Evolutionary conservation across 2,329 filamentous ascomycete species (phyloP).

Genomic region (Fusarium abutilonis): DNA sequence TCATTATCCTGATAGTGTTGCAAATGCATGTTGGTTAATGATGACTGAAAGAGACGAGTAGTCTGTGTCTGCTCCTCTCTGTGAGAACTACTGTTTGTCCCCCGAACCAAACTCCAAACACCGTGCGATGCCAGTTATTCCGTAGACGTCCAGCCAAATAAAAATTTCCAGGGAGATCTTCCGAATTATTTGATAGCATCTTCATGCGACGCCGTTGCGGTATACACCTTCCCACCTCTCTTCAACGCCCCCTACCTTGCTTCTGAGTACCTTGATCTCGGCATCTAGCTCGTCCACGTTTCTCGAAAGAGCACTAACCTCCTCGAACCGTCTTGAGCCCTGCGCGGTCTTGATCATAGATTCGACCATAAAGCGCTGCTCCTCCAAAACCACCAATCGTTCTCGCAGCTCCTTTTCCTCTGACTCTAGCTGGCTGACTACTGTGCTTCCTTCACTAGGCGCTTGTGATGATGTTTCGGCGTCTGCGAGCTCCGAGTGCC

Average conservation of each 20-base stretch:
- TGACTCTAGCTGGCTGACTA: slow-evolving; percentile 71
- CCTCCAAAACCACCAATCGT: slow-evolving; percentile 83
- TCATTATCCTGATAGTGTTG: slow-evolving; percentile 4
- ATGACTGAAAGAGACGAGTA: slow-evolving; percentile 4
- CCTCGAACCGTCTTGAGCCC: slow-evolving; percentile 82
- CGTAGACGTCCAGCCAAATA: background rate
- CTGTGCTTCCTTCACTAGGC: slow-evolving; percentile 62
- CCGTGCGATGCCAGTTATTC: slow-evolving; percentile 49
- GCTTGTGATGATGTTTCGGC: slow-evolving; percentile 58
- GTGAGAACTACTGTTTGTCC: slow-evolving; percentile 6
- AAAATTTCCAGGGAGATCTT: background rate
- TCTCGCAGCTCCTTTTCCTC: slow-evolving; percentile 87
- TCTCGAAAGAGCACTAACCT: slow-evolving; percentile 79
- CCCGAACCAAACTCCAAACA: slow-evolving; percentile 43
- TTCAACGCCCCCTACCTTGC: slow-evolving; percentile 74
- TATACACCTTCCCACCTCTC: slow-evolving; percentile 65
- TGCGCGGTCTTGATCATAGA: slow-evolving; percentile 85
- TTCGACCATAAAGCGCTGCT: slow-evolving; percentile 88
- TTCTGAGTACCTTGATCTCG: slow-evolving; percentile 76
- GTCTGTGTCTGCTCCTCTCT: slow-evolving; percentile 8
- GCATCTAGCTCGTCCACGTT: slow-evolving; percentile 84
- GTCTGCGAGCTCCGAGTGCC: slow-evolving; percentile 59
- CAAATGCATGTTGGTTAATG: background rate
- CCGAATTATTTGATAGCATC: background rate
- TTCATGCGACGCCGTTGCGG: slow-evolving; percentile 44